These are phyloP conservation scores for Spinacia oleracea DNA, from an alignment of 179 eudicot species.

Conservation along the genomic window DNA sequence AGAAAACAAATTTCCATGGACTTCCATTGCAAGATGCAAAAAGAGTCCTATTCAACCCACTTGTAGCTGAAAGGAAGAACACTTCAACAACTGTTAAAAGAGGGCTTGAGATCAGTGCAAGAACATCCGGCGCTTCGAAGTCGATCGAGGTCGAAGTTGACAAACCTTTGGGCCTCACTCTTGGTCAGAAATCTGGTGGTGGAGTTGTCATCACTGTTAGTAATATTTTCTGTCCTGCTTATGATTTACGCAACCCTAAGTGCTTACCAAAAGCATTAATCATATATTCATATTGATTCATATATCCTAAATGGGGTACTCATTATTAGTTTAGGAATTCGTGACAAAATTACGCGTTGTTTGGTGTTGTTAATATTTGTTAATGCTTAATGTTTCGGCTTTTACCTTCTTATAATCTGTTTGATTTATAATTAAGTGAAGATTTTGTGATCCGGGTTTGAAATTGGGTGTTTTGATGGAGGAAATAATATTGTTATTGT, in stretches of 20 bases:
- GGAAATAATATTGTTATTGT: background rate
- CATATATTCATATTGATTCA: no score
- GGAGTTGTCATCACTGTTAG: slow-evolving; percentile 91
- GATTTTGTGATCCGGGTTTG: background rate
- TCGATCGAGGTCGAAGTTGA: slow-evolving; percentile 90
- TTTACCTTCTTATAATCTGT: no score
- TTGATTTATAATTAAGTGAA: no score
- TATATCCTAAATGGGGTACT: no score
- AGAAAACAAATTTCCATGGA: slow-evolving; percentile 75
- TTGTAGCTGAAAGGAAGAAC: slow-evolving; percentile 29
- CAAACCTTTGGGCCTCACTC: slow-evolving; percentile 75
- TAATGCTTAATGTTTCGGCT: no score
- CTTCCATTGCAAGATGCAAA: slow-evolving; percentile 54
- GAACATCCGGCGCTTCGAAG: slow-evolving; percentile 72
- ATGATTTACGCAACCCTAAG: background rate
- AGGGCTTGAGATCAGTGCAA: slow-evolving; percentile 63
- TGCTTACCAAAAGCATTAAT: no score
- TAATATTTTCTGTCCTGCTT: background rate
- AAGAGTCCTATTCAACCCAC: slow-evolving; percentile 40
- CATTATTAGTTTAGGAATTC: no score
- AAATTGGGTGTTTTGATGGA: background rate
- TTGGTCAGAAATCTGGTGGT: slow-evolving; percentile 89
- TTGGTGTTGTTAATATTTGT: no score
- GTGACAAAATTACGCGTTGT: no score
- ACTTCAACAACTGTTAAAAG: slow-evolving; percentile 19